Percentiles rank a stretch among this genome's conserved stretches.
Evolutionary conservation across 805 yeast species (phyloP).

Genomic region (Ogataea angusta): DNA sequence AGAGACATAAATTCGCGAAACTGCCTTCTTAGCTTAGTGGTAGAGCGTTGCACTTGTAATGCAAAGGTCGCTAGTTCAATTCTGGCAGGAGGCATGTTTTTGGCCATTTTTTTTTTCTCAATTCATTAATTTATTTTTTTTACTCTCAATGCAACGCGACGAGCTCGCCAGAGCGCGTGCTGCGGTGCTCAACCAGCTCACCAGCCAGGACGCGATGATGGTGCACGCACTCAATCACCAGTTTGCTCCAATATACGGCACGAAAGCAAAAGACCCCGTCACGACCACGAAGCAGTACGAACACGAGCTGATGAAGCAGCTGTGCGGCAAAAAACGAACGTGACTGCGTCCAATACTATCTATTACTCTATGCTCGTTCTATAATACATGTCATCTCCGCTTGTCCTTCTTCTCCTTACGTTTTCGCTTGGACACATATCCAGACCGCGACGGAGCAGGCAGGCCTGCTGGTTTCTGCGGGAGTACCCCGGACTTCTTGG

Average conservation of each 20-base stretch:
- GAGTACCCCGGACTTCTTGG: slow-evolving; percentile 14
- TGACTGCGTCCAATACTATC: not conserved
- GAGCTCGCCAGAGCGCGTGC: slow-evolving; percentile 9
- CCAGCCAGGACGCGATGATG: slow-evolving; percentile 19
- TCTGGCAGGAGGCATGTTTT: slow-evolving; percentile 71
- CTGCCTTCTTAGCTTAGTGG: slow-evolving; percentile 98
- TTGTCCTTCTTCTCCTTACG: slow-evolving; percentile 5
- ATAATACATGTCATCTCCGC: slow-evolving; percentile 2
- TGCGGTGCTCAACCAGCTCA: slow-evolving; percentile 14
- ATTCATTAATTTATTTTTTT: not conserved
- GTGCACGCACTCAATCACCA: slow-evolving; percentile 17
- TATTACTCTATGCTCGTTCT: slow-evolving; percentile 2
- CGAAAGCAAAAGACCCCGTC: not conserved
- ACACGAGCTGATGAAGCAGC: slow-evolving; percentile 13
- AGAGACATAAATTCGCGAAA: not conserved
- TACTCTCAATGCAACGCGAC: not conserved
- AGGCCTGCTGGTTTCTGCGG: slow-evolving; percentile 15
- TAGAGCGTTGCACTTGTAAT: slow-evolving; percentile 99
- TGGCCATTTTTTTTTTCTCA: slow-evolving; percentile 4
- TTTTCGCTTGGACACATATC: slow-evolving; percentile 4
- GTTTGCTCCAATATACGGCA: slow-evolving; percentile 14
- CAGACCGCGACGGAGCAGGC: slow-evolving; percentile 9
- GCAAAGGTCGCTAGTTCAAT: slow-evolving; percentile 96
- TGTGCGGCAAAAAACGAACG: slow-evolving; percentile 13
- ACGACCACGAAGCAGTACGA: slow-evolving; percentile 16